Evolutionary conservation across 2,329 filamentous ascomycete genomes (phyloP), one percentile per base, ranked within the genome.

Genomic region (Emydomyces testavorans): DNA sequence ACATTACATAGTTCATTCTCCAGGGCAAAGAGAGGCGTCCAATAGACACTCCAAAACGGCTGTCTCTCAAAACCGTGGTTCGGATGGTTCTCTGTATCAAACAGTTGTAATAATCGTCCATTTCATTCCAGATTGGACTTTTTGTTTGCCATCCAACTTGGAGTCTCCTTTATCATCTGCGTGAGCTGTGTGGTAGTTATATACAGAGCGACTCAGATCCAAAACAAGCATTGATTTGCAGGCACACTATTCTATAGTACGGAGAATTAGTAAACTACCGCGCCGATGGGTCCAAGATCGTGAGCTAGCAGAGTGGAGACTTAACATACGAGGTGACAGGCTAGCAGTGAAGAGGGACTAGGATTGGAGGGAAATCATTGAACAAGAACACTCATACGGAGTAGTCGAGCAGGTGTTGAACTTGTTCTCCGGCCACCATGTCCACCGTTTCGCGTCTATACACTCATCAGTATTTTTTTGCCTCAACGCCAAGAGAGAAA

Each of bases 401-500:
- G n/a, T n/a, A n/a, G n/a, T n/a, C n/a, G n/a, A n/a, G n/a, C n/a
- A n/a, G n/a, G n/a, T n/a, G n/a, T n/a, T n/a, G n/a, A 40, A 39
- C 21, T 34, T 29, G 11, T 46, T 24, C 43, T 46, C 23, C 23
- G 43, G 43, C 43, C 16, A 28, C n/a, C 7, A 46, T 37, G 15
- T 38, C 24, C 43, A 20, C 34, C 23, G 18, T 26, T 36, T 38
- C 43, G 43, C 34, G 43, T 38, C 24, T 29, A 46, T 46, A 18
- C 34, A 34, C 34, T 20, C 35, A 8, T 15, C 7, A 31, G 26
- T 39, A 40, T 11, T 32, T 47, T 47, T 48, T 48, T 38, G 46
- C 46, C 46, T 38, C 46, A 40, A 32, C 32, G 46, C 46, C 38
- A 48, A 48, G 38, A n/a, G 46, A 29, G 32, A 18, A 48, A 36